A percentile compares a stretch with the other conserved stretches of the same genome.
phyloP scores from a whole-genome alignment of 2,329 filamentous ascomycete genomes.

The Phaeoacremonium minimum region DNA sequence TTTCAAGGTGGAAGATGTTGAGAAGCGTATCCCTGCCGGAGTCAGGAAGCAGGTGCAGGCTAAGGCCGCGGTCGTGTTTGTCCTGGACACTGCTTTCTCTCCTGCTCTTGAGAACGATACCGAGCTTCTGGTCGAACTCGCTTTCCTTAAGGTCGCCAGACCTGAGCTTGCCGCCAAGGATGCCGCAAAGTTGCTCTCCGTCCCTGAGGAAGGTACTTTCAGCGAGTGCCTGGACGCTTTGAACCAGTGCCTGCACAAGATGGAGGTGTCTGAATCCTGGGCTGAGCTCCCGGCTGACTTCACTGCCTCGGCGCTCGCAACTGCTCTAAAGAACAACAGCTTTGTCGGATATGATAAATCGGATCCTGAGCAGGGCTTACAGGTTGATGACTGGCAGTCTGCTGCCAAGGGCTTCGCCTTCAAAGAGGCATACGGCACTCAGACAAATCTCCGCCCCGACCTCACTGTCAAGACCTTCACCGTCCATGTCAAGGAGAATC shows the following conservation, averaged over 20 bases:
- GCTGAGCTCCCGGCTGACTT: constrained; percentile 61
- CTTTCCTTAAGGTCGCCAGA: constrained; percentile 75
- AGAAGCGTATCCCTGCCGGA: constrained; percentile 73
- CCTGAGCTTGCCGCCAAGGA: constrained; percentile 60
- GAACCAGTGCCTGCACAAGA: constrained; percentile 63
- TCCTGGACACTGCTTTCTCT: constrained; percentile 68
- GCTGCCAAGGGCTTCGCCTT: constrained; percentile 86
- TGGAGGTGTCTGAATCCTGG: constrained; percentile 81
- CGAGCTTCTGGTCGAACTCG: constrained; percentile 68
- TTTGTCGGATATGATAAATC: constrained; percentile 77
- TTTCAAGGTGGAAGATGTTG: constrained; percentile 82
- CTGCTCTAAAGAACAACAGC: constrained; percentile 70
- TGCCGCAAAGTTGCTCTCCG: constrained; percentile 59
- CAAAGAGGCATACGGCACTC: constrained; percentile 87
- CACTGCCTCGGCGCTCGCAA: constrained; percentile 48
- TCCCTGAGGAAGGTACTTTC: constrained; percentile 47
- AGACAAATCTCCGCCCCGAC: constrained; percentile 74
- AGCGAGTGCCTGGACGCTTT: constrained; percentile 63
- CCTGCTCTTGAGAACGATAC: constrained; percentile 64
- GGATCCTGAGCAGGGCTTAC: constrained; percentile 62
- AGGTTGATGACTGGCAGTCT: constrained; percentile 72
- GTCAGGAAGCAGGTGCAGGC: constrained; percentile 69
- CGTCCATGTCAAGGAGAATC: constrained; percentile 91
- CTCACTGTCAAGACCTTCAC: constrained; percentile 80
- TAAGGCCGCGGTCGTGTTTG: constrained; percentile 66